A percentile compares a stretch with the other conserved stretches of the same genome.
Conservation (phyloP, 371 early-diverging fungal species). For the Mucor saturninus region DNA sequence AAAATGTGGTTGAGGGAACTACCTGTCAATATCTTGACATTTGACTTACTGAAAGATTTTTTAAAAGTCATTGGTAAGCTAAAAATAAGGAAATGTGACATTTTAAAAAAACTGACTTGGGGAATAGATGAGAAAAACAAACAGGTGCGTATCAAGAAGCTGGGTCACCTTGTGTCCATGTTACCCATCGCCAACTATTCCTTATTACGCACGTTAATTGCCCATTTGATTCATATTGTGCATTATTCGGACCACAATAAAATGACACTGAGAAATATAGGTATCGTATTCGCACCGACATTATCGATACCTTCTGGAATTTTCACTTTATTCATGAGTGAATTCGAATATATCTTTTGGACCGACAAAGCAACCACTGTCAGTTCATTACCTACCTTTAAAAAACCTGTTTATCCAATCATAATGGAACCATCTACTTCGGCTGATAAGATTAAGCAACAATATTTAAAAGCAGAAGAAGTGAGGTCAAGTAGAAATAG, state of each 20-base stretch:
- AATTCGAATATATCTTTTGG: conserved; percentile 62
- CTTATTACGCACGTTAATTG: conserved; percentile 58
- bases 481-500: conserved; percentile 32
- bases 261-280: conserved; percentile 73
- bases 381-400: neutral
- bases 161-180: conserved; percentile 53
- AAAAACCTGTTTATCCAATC: neutral
- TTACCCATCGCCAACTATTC: conserved; percentile 66
- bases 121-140: conserved; percentile 58
- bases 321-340: conserved; percentile 64
- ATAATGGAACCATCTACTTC: conserved; percentile 6
- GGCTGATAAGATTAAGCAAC: conserved; percentile 12
- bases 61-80: conserved; percentile 53
- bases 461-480: conserved; percentile 13
- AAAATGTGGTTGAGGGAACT: conserved; percentile 84
- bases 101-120: neutral
- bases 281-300: conserved; percentile 76
- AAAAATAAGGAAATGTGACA: neutral
- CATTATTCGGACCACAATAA: conserved; percentile 60
- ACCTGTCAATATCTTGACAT: conserved; percentile 66
- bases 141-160: conserved; percentile 54
- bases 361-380: neutral
- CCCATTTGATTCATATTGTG: conserved; percentile 67
- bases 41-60: conserved; percentile 68
- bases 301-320: conserved; percentile 68